Conservation (phyloP, 805 yeast genomes). For the Cyberlindnera galapagoensis region DNA sequence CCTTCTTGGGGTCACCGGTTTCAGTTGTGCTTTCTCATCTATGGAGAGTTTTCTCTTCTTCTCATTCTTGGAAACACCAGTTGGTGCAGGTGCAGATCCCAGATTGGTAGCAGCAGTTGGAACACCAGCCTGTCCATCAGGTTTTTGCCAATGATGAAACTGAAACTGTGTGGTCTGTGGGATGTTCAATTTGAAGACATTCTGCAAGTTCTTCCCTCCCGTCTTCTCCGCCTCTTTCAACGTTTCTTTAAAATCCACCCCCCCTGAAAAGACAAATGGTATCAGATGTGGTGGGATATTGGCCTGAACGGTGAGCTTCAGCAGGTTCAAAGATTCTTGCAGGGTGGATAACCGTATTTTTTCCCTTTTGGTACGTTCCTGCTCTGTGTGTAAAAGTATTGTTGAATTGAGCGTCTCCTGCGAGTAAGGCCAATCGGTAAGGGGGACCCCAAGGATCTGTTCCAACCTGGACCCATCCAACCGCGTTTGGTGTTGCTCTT, state of each 20-base stretch:
- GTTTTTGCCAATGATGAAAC: slow-evolving; percentile 27
- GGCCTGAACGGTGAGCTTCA: slow-evolving; percentile 30
- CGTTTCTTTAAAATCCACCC: not conserved
- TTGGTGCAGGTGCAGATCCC: too few species aligned
- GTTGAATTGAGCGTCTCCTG: slow-evolving; percentile 30
- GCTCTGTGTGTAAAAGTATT: slow-evolving; percentile 31
- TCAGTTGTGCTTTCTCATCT: slow-evolving; percentile 1
- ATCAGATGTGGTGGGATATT: slow-evolving; percentile 31
- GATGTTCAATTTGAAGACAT: slow-evolving; percentile 23
- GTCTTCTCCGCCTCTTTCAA: slow-evolving; percentile 1
- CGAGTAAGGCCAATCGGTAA: slow-evolving; percentile 31
- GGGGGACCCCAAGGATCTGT: slow-evolving; percentile 11
- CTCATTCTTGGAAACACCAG: slow-evolving; percentile 6
- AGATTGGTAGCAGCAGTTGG: too few species aligned
- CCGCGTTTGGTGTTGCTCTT: too few species aligned
- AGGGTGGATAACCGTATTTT: slow-evolving; percentile 26
- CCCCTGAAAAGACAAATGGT: slow-evolving; percentile 27
- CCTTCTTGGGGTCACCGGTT: not conserved
- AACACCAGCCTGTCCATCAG: slow-evolving; percentile 12
- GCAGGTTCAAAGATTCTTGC: slow-evolving; percentile 29
- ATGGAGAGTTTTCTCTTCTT: slow-evolving; percentile 6
- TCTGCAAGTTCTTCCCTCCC: slow-evolving; percentile 9
- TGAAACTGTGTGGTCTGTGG: slow-evolving; percentile 24
- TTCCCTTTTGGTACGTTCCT: slow-evolving; percentile 35
- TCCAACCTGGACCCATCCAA: too few species aligned